Evolutionary conservation across 805 yeast genomes (phyloP).

Genomic region (Saccharomycopsis oosterbeekiorum): DNA sequence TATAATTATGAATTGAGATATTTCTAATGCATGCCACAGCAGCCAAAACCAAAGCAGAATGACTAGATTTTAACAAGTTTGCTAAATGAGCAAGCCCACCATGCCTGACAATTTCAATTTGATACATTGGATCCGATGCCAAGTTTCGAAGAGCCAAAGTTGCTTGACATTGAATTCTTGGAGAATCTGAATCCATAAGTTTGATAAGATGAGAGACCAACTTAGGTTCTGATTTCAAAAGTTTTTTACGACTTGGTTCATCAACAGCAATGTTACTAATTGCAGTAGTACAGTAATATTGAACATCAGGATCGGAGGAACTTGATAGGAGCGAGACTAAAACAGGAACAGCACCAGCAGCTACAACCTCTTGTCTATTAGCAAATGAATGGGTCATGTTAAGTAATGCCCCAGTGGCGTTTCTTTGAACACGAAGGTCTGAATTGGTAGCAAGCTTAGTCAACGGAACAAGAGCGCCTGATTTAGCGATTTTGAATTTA

Average conservation of each 20-base stretch:
- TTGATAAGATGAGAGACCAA: conserved; percentile 79
- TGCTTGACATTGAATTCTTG: conserved; percentile 97
- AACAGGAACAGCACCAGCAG: conserved; percentile 97
- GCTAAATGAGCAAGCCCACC: conserved; percentile 93
- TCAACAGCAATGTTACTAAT: conserved; percentile 96
- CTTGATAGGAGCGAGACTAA: conserved; percentile 68
- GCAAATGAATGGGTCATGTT: conserved; percentile 98
- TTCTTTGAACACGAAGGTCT: conserved; percentile 93
- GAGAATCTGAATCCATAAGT: conserved; percentile 86
- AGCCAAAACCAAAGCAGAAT: conserved; percentile 86
- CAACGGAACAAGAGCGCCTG: conserved; percentile 91
- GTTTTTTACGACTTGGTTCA: conserved; percentile 76
- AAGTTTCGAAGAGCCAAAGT: conserved; percentile 91
- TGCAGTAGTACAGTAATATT: conserved; percentile 97
- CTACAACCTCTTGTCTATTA: conserved; percentile 91
- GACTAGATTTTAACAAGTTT: conserved; percentile 78
- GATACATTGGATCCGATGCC: conserved; percentile 94
- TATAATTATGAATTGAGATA: conserved; percentile 91
- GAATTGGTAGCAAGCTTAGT: conserved; percentile 90
- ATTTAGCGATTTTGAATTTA: conserved; percentile 88
- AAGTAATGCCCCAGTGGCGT: conserved; percentile 94
- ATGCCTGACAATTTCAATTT: conserved; percentile 88
- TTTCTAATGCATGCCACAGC: conserved; percentile 98
- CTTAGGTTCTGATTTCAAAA: conserved; percentile 87
- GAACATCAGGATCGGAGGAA: conserved; percentile 90